Evolutionary conservation across 2,329 filamentous ascomycete species (phyloP), one percentile per base, ranked within the genome.

Genomic region (Trichoderma semiorbis): DNA sequence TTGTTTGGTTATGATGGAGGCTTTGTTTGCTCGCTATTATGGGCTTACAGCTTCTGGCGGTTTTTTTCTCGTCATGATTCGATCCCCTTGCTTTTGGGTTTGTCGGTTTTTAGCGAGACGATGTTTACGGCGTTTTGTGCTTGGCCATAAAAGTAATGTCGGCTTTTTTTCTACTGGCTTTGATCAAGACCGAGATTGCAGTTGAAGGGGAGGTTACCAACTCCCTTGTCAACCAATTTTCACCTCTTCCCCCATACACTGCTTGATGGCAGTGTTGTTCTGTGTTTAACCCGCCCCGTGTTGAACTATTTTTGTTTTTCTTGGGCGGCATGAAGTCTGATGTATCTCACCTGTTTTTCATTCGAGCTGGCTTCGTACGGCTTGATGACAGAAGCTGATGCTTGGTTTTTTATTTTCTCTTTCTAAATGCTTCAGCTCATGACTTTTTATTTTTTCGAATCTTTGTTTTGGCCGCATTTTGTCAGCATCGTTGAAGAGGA

Each of bases 141-240:
- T 64, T 64, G 68, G 39, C 39, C 58, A 68, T 60, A 70, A 70
- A 68, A 68, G 65, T 65, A 64, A 70, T 65, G 60, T 70, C 68
- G n/a, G 50, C 43, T 64, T 53, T 43, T 64, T 34, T 26, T 21
- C n/a, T 47, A 36, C 58, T 64, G 39, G 43, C 60, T 64, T 64
- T 55, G 16, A 32, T 53, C 28, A 26, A 55, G 57, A 53, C 26
- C 57, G 39, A 60, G 47, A 43, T n/a, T 32, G 30, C 30, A 32
- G 10, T 28, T 39, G 28, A 32, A 26, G 36, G 55, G 24, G 53
- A 47, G 34, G 53, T n/a, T 30, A n/a, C 50, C 26, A 8, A n/a
- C 7, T 65, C 39, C 11, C 7, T 5, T n/a, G 7, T 50, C 11
- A 14, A 32, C 8, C 55, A 30, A n/a, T 32, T 24, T 18, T 30